Percentiles rank a stretch among this genome's conserved stretches.
These are phyloP conservation scores for Aspergillus hiratsukae DNA, from an alignment of 2,329 filamentous ascomycete genomes.

Conservation along the genomic window DNA sequence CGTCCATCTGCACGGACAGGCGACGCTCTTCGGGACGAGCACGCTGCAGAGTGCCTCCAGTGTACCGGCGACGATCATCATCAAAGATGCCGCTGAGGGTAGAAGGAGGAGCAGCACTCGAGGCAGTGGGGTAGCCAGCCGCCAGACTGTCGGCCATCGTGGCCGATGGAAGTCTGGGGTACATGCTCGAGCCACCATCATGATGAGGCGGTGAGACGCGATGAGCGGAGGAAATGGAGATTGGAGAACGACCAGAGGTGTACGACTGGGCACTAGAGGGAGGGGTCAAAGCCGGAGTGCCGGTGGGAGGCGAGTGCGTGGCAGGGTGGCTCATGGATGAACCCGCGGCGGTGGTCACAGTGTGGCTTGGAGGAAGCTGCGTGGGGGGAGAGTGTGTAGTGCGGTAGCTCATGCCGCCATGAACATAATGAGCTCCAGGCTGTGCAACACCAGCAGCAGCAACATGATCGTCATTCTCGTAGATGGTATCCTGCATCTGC, in stretches of 20 bases:
- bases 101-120: constrained; percentile 56
- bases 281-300: constrained; percentile 60
- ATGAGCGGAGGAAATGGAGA: constrained; percentile 49
- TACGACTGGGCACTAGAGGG: constrained; percentile 60
- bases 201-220: constrained; percentile 48
- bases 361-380: constrained; percentile 40
- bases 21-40: constrained; percentile 42
- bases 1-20: constrained; percentile 33
- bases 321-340: constrained; percentile 38
- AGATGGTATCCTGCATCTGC: constrained; percentile 93
- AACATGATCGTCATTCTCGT: constrained; percentile 82
- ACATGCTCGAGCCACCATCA: constrained; percentile 51
- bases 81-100: constrained; percentile 58
- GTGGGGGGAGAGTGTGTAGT: constrained; percentile 54
- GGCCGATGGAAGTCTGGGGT: constrained; percentile 59
- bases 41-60: constrained; percentile 56
- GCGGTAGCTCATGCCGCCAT: constrained; percentile 49
- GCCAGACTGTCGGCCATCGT: constrained; percentile 54
- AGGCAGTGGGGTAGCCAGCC: constrained; percentile 46
- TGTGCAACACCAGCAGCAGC: constrained; percentile 74
- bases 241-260: constrained; percentile 58
- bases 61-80: constrained; percentile 58
- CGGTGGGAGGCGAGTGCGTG: constrained; percentile 43
- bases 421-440: constrained; percentile 63
- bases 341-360: constrained; percentile 33